Evolutionary conservation across 345 rosid species (phyloP).

Genomic region (Adansonia digitata): DNA sequence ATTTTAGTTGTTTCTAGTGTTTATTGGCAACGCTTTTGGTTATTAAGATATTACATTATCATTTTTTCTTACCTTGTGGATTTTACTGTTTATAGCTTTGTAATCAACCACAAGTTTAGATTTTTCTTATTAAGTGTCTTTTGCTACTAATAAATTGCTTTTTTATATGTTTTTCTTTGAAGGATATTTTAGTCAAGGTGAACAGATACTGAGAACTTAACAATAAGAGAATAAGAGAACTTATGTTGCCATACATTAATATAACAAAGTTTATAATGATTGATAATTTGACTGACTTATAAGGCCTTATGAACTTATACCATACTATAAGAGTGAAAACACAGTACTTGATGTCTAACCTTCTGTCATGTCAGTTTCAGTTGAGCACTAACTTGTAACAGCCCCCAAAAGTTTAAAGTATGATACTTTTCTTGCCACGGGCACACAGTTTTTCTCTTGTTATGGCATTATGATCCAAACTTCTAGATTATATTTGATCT

Average conservation of each 20-base stretch:
- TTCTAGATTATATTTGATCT: background rate
- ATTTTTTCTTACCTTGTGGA: background rate
- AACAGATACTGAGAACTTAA: background rate
- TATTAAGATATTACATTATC: too few relatives aligned
- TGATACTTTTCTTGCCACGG: slow-evolving; percentile 10
- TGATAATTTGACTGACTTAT: slow-evolving; percentile 24
- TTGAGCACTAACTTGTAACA: slow-evolving; percentile 66
- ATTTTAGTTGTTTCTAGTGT: background rate
- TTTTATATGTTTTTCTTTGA: background rate
- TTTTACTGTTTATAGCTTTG: background rate
- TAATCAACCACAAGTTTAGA: background rate
- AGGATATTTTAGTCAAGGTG: background rate
- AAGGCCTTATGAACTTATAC: slow-evolving; percentile 68
- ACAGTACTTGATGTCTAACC: slow-evolving; percentile 92
- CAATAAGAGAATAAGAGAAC: background rate
- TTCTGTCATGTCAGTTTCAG: slow-evolving; percentile 52
- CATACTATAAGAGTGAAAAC: slow-evolving; percentile 86
- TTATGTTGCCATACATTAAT: background rate
- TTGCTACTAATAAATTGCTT: background rate
- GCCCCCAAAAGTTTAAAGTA: slow-evolving; percentile 80
- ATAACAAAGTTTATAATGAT: background rate
- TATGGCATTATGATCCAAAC: background rate
- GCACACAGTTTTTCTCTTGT: background rate
- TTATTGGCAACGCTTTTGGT: background rate
- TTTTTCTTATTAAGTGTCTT: too few relatives aligned